A percentile compares a stretch with the other conserved stretches of the same genome.
Conservation (phyloP, 257 asterid species). For the Solanum phureja region DNA sequence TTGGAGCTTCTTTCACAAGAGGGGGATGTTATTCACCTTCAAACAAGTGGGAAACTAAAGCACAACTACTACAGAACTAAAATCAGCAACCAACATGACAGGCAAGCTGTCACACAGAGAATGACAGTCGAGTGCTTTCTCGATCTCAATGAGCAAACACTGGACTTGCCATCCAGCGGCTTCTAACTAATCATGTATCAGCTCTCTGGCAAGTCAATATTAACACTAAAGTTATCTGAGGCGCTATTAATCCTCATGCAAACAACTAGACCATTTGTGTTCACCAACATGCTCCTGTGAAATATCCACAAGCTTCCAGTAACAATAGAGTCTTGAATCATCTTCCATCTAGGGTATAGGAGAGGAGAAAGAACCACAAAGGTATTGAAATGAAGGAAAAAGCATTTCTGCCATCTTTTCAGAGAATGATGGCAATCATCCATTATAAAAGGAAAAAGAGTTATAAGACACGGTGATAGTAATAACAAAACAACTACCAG, state of each 20-base stretch:
- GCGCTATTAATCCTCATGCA: not conserved
- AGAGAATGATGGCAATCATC: not conserved
- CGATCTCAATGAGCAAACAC: not conserved
- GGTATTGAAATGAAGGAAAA: not conserved
- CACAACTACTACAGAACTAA: not conserved
- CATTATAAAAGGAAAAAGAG: not conserved
- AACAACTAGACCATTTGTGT: not conserved
- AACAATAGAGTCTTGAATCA: not conserved
- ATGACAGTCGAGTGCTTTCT: not conserved
- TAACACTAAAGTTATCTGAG: not conserved
- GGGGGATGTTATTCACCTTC: not conserved
- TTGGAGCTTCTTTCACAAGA: not conserved
- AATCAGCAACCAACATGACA: not conserved
- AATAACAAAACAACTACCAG: not conserved
- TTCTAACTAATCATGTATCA: not conserved
- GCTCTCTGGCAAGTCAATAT: not conserved
- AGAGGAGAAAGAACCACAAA: not conserved
- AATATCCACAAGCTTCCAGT: not conserved
- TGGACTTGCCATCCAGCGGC: not conserved
- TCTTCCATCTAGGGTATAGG: not conserved
- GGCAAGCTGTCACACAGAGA: not conserved
- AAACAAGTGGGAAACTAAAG: not conserved
- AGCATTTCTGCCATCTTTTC: not conserved
- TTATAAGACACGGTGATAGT: not conserved
- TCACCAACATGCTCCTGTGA: not conserved